Base-by-base conservation (phyloP, 2,329 filamentous ascomycete genomes). In the Paracamarosporium sp. region DNA sequence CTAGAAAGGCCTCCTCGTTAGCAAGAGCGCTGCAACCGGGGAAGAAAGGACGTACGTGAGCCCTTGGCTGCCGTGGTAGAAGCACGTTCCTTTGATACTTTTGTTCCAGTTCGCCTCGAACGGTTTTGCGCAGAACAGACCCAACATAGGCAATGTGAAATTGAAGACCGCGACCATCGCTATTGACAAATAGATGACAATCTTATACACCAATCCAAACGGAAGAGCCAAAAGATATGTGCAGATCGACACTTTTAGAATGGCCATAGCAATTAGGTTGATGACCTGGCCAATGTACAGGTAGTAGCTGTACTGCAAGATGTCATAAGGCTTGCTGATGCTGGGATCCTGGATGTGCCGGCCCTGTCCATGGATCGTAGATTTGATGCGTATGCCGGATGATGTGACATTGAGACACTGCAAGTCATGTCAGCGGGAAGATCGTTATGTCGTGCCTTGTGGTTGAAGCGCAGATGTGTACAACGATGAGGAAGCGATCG, bases 41-140 rank as follows among this genome's bases (percentile, higher is more conserved):
- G 4, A 5, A 25, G 11, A 12, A 11, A n/a, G 13, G 3, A 17
- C 60, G 22, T 67, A 67, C 9, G 61, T 59, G 20, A 70, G 50
- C 4, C 56, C 53, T 8, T 56, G 31, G 5, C 53, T 43, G 2
- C 57, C 56, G 31, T 65, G 62, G 41, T 62, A 62, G 56, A 67
- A 72, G 55, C 69, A 72, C 31, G 64, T 62, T 1, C 65, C 62
- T 24, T 57, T 41, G 2, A 70, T 28, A 5, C 20, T 12, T 33
- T 52, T 56, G 25, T 73, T 70, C 68, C 69, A 73, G 25, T 72
- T 72, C 13, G 62, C 58, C 24, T 71, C 67, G n/a, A 71, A 66
- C 5, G 69, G 68, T 11, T 58, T 67, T 9, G 30, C 30, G 41
- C 62, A 65, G 28, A 72, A 66, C 24, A 62, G 35, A 1, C 60